phyloP scores from a whole-genome alignment of 164 flowering plant genomes.

The Houttuynia cordata region DNA sequence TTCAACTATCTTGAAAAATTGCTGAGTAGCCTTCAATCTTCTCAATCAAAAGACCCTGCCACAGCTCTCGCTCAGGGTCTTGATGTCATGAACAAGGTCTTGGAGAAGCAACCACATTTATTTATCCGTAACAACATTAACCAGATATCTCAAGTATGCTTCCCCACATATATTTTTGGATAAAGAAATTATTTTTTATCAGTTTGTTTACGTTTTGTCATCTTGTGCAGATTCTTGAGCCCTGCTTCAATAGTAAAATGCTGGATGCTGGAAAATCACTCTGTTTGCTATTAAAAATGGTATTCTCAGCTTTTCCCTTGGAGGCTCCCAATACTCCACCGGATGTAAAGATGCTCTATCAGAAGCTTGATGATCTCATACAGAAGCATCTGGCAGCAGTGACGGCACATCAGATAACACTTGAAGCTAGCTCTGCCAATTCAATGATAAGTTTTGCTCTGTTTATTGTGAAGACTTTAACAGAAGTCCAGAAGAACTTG shows the following conservation, averaged over 20 bases:
- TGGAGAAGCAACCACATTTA: conserved; percentile 96
- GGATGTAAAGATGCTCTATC: conserved; percentile 70
- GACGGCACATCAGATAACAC: conserved; percentile 59
- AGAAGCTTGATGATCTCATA: conserved; percentile 83
- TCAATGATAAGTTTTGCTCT: conserved; percentile 78
- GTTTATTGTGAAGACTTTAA: conserved; percentile 61
- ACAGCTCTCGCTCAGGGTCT: conserved; percentile 98
- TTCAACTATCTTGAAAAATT: conserved; percentile 94
- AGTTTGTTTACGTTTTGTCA: neutral
- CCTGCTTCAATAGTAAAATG: conserved; percentile 89
- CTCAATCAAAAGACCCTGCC: conserved; percentile 96
- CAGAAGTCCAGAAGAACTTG: conserved; percentile 69
- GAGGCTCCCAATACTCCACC: conserved; percentile 59
- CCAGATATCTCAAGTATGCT: conserved; percentile 81
- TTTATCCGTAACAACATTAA: conserved; percentile 86
- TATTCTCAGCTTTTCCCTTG: conserved; percentile 71
- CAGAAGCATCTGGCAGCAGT: conserved; percentile 70
- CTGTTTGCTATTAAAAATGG: conserved; percentile 84
- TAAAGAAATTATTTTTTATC: neutral
- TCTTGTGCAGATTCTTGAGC: conserved; percentile 75
- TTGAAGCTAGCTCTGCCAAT: conserved; percentile 57
- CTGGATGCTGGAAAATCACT: conserved; percentile 90
- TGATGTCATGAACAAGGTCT: conserved; percentile 95
- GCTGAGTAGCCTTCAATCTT: conserved; percentile 75
- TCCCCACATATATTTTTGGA: neutral